phyloP scores from a whole-genome alignment of 2,329 filamentous ascomycete species.

The Alternaria triticina region DNA sequence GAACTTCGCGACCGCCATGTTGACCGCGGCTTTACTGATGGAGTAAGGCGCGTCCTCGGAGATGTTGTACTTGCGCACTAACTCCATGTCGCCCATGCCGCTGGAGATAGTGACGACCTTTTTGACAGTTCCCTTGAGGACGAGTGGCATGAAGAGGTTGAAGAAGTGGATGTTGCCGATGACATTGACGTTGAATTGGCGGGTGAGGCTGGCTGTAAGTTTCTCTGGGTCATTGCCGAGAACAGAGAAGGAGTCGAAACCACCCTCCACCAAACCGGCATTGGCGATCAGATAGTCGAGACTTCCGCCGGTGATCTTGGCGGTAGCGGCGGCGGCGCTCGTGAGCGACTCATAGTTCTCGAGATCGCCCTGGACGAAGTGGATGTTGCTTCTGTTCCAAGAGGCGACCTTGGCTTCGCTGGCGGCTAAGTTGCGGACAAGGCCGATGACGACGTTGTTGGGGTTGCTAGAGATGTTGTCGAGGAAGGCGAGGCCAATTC shows the following conservation, averaged over 20 bases:
- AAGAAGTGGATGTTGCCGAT: constrained; percentile 41
- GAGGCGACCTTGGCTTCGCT: constrained; percentile 10
- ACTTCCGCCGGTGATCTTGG: constrained; percentile 43
- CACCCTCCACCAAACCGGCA: constrained; percentile 36
- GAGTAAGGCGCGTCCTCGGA: constrained; percentile 42
- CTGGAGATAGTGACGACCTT: constrained; percentile 53
- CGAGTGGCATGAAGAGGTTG: constrained; percentile 51
- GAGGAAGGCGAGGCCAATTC: constrained; percentile 30
- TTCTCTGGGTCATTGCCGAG: constrained; percentile 8
- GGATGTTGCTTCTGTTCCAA: constrained; percentile 39
- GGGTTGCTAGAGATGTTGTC: constrained; percentile 31
- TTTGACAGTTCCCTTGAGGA: constrained; percentile 48
- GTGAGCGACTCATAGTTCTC: constrained; percentile 42
- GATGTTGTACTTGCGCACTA: constrained; percentile 31
- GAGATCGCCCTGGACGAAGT: constrained; percentile 49
- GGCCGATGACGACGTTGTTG: constrained; percentile 41
- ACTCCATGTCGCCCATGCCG: constrained; percentile 44
- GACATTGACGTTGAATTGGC: constrained; percentile 36
- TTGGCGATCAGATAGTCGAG: constrained; percentile 55
- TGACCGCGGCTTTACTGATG: constrained; percentile 51
- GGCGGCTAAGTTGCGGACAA: constrained; percentile 36
- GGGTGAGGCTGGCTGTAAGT: constrained; percentile 14
- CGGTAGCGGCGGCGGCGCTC: constrained; percentile 38
- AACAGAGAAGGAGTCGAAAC: constrained; percentile 16
- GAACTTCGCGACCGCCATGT: constrained; percentile 52